phyloP scores from a whole-genome alignment of 805 yeast genomes.

The Saturnispora ahearnii region DNA sequence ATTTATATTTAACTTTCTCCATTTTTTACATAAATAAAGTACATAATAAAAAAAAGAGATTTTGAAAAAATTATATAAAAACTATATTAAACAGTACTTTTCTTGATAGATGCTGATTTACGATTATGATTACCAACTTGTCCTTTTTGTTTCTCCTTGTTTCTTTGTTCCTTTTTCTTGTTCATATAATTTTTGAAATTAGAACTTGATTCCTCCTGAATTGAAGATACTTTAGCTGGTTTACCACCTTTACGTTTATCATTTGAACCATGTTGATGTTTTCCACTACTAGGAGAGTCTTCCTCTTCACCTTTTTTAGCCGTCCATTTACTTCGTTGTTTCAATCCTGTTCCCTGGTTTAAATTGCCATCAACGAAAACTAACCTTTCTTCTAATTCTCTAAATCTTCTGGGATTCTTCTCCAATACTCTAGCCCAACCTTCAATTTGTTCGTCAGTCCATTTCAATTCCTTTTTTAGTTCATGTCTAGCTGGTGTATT shows the following conservation, averaged over 20 bases:
- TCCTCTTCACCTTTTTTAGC: constrained; percentile 1
- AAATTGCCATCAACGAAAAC: constrained; percentile 33
- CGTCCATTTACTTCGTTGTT: constrained; percentile 17
- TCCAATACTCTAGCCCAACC: constrained; percentile 82
- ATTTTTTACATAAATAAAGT: background rate
- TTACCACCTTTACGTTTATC: constrained; percentile 12
- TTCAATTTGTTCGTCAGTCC: constrained; percentile 89
- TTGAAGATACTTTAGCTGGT: background rate
- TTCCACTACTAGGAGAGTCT: constrained; percentile 10
- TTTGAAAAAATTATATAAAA: background rate
- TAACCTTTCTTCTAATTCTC: constrained; percentile 52
- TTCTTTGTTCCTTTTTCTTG: constrained; percentile 29
- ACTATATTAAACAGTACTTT: background rate
- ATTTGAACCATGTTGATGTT: background rate
- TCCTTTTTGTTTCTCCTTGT: constrained; percentile 49
- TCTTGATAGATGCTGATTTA: constrained; percentile 23
- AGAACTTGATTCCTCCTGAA: background rate
- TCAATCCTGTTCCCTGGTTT: constrained; percentile 14
- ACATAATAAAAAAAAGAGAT: background rate
- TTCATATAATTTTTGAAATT: constrained; percentile 13
- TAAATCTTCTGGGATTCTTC: constrained; percentile 53
- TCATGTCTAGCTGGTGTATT: constrained; percentile 38
- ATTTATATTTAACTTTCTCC: background rate
- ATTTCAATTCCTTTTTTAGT: constrained; percentile 43
- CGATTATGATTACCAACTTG: constrained; percentile 56